phyloP scores from a whole-genome alignment of 2,329 filamentous ascomycete species.

The Ceratocystis cacaofunesta region DNA sequence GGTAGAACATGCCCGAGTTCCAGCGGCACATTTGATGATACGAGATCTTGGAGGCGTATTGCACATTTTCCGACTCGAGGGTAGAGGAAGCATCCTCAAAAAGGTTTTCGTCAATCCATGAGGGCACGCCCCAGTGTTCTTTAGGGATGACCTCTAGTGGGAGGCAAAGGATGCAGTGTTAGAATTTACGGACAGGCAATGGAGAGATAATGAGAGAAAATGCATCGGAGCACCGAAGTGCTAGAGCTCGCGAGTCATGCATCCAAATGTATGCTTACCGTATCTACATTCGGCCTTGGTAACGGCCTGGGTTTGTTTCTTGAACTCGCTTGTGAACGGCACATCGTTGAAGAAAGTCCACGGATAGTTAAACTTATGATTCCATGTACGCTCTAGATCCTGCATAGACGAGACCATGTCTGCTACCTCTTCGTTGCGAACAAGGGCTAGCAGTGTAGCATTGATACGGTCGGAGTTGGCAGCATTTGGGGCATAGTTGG shows the following conservation, averaged over 20 bases:
- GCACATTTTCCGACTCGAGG: constrained; percentile 69
- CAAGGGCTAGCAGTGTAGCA: constrained; percentile 79
- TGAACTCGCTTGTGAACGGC: constrained; percentile 88
- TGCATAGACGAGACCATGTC: constrained; percentile 78
- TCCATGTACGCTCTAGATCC: constrained; percentile 91
- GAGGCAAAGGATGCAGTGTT: constrained; percentile 16
- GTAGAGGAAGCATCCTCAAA: constrained; percentile 73
- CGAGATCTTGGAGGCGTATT: constrained; percentile 76
- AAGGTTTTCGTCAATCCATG: constrained; percentile 81
- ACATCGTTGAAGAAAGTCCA: constrained; percentile 99
- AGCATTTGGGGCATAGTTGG: constrained; percentile 65
- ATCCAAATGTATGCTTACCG: constrained; percentile 35
- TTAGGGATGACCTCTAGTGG: constrained; percentile 66
- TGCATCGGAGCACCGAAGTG: not conserved
- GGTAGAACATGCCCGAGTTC: constrained; percentile 97
- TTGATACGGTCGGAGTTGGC: constrained; percentile 72
- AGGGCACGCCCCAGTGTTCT: constrained; percentile 84
- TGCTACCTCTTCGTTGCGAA: constrained; percentile 77
- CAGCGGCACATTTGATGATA: constrained; percentile 99
- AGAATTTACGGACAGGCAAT: not conserved
- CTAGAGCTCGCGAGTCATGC: not conserved
- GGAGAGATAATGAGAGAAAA: not conserved
- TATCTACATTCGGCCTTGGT: constrained; percentile 84
- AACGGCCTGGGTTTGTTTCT: constrained; percentile 57
- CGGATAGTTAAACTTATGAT: constrained; percentile 97